phyloP scores from a whole-genome alignment of 129 eudicot genomes.

The Calendula officinalis region DNA sequence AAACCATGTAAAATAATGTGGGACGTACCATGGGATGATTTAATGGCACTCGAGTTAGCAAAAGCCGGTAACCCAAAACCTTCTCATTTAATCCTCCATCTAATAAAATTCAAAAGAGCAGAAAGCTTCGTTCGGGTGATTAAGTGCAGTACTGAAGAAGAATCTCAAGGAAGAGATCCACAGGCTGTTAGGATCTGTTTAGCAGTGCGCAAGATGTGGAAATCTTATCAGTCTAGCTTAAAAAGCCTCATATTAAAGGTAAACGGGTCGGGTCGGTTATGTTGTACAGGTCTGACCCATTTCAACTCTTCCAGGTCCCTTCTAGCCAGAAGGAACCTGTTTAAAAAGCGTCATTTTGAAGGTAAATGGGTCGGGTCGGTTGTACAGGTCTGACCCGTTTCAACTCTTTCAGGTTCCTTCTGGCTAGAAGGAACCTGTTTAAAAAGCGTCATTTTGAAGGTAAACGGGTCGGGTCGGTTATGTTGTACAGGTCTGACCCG shows the following conservation, averaged over 20 bases:
- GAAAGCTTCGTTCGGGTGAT: conserved; percentile 80
- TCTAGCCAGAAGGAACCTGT: conserved; percentile 86
- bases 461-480: conserved; percentile 18
- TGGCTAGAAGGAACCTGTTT: too few relatives aligned
- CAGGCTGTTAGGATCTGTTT: conserved; percentile 84
- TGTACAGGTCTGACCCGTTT: too few relatives aligned
- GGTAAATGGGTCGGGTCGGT: conserved; percentile 41
- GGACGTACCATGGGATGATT: conserved; percentile 98
- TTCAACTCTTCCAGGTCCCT: conserved; percentile 53
- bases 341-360: conserved; percentile 46
- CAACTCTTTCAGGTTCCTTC: too few relatives aligned
- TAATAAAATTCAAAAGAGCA: conserved; percentile 57
- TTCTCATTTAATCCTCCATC: conserved; percentile 84
- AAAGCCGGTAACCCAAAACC: conserved; percentile 75
- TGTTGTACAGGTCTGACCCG: too few relatives aligned
- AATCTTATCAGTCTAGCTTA: conserved; percentile 52
- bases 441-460: conserved; percentile 57
- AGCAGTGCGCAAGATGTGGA: conserved; percentile 83
- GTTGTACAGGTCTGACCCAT: too few relatives aligned
- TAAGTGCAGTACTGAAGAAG: conserved; percentile 76
- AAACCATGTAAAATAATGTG: conserved; percentile 96
- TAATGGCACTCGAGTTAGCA: conserved; percentile 78
- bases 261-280: not conserved
- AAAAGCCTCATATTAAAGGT: conserved; percentile 63
- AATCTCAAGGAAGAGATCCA: conserved; percentile 51